These are phyloP conservation scores for Pistacia atlantica DNA, from an alignment of 345 rosid genomes.

Conservation along the genomic window DNA sequence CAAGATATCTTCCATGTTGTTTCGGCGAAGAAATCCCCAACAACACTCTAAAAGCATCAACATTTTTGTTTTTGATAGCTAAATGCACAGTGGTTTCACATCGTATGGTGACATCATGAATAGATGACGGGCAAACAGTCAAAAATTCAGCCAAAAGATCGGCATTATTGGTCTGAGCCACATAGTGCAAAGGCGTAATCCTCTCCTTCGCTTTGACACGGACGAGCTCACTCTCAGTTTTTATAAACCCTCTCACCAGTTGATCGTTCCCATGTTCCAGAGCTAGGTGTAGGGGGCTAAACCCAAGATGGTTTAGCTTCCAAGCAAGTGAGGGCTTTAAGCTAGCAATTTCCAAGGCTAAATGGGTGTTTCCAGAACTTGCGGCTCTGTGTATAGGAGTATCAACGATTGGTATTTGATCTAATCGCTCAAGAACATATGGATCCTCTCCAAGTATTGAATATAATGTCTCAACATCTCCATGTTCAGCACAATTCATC, in stretches of 20 bases:
- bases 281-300: constrained; percentile 32
- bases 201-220: constrained; percentile 26
- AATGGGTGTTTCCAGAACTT: constrained; percentile 18
- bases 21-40: constrained; percentile 35
- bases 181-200: constrained; percentile 37
- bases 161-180: constrained; percentile 10
- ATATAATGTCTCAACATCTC: constrained; percentile 25
- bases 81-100: constrained; percentile 36
- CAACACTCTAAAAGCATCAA: constrained; percentile 21
- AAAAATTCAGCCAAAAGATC: constrained; percentile 23
- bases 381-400: constrained; percentile 45
- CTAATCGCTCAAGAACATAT: constrained; percentile 16
- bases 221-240: constrained; percentile 2
- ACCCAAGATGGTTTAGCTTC: constrained; percentile 34
- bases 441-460: constrained; percentile 23
- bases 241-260: constrained; percentile 23
- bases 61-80: constrained; percentile 20
- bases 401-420: constrained; percentile 20
- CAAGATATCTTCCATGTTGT: constrained; percentile 23
- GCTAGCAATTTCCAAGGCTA: constrained; percentile 30
- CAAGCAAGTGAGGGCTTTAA: background rate
- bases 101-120: constrained; percentile 33
- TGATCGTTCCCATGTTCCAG: constrained; percentile 5
- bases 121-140: constrained; percentile 25
- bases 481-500: constrained; percentile 19